Evolutionary conservation across 1,284 basidiomycete species (phyloP), one percentile per base, ranked within the genome.

Genomic region (Schizophyllum commune): DNA sequence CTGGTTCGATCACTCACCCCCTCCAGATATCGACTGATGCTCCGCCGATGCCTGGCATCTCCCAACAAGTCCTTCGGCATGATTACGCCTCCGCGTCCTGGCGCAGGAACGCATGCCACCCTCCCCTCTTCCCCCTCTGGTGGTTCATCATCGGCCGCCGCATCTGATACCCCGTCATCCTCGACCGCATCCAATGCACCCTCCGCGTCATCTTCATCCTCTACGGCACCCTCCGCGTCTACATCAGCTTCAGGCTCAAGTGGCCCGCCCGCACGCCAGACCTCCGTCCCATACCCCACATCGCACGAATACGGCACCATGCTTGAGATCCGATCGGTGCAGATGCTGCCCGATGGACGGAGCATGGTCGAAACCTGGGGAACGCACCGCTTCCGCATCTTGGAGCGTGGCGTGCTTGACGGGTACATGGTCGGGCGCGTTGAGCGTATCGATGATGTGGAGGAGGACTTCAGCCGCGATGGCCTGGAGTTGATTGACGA

Each of bases 351-450:
- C 1, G 96, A 98, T 72, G 95, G 96, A 6, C 79, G 95, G 53
- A 93, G 91, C 70, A 85, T 96, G 78, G 88, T 97, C 39, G 91
- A 96, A 73, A 91, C 93, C 0, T 84, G 86, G 72, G 95, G 95
- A 5, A 21, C 53, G 27, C 27, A 55, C 19, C 53, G 53, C 11
- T 98, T 98, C 75, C 83, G 91, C 57, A 81, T 97, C 64, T 74
- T 96, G 63, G 92, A 96, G 70, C 83, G 86, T 61, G 92, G 89
- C 1, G 82, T 79, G 27, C 72, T 92, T 61, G 95, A 98, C 71
- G 96, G 95, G 5, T 98, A 98, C 71, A 88, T 86, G 70, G 89
- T 97, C 56, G 94, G 86, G 1, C 79, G 91, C 55, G 84, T 96
- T 52, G 94, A 97, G 73, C 74, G 61, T 73, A 81, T 66, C 76